Percentiles rank a stretch among this genome's conserved stretches.
Evolutionary conservation across 2,329 filamentous ascomycete species (phyloP).

Genomic region (Aspergillus eucalypticola): DNA sequence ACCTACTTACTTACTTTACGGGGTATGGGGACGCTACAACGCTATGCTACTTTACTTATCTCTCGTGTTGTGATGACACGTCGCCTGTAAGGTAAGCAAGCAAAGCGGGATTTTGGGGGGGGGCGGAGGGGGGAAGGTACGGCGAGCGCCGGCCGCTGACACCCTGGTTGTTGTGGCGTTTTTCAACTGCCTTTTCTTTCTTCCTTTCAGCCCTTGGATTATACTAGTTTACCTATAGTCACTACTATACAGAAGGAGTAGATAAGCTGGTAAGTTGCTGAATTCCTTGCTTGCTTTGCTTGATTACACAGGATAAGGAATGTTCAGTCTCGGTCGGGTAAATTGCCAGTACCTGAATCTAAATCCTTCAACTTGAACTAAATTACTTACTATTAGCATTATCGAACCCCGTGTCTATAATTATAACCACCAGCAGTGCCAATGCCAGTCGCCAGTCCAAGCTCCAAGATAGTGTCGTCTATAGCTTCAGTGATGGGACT

Average conservation of each 20-base stretch:
- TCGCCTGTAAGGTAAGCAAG: constrained; percentile 15
- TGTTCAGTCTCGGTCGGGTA: too few species aligned
- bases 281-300: too few species aligned
- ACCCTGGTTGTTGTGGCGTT: too few species aligned
- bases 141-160: constrained; percentile 1
- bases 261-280: background rate
- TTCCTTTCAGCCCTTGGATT: too few species aligned
- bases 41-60: too few species aligned
- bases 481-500: background rate
- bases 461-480: background rate
- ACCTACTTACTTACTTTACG: too few species aligned
- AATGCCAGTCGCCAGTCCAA: background rate
- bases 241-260: background rate
- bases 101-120: background rate
- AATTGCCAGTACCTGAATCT: too few species aligned
- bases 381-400: background rate
- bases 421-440: background rate
- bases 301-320: too few species aligned
- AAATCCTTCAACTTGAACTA: background rate
- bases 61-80: constrained; percentile 20
- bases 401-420: constrained; percentile 5
- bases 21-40: too few species aligned
- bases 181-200: too few species aligned
- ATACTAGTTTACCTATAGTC: background rate
- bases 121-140: constrained; percentile 11